Evolutionary conservation across 306 rosid genomes (phyloP).

Genomic region (Acacia crassicarpa): DNA sequence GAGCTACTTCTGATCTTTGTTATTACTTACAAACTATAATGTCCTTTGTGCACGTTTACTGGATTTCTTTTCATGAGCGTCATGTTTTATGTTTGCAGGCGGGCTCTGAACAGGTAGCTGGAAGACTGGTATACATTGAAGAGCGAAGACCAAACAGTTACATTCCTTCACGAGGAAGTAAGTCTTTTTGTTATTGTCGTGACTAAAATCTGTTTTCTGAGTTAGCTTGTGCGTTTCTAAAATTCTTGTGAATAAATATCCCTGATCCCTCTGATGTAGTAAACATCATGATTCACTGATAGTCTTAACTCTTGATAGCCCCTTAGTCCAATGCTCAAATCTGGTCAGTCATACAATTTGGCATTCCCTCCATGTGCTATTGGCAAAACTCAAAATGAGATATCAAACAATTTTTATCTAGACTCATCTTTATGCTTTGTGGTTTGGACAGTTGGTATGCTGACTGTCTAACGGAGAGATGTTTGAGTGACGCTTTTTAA

Average conservation of each 20-base stretch:
- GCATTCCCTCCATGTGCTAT: background rate
- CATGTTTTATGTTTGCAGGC: slow-evolving; percentile 50
- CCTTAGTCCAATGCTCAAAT: background rate
- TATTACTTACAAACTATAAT: background rate
- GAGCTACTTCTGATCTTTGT: background rate
- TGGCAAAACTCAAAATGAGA: background rate
- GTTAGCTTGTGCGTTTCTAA: background rate
- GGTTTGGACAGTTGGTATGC: background rate
- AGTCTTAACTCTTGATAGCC: background rate
- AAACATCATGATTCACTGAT: background rate
- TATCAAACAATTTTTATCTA: background rate
- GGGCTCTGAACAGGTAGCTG: slow-evolving; percentile 73
- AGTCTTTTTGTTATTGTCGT: slow-evolving; percentile 5
- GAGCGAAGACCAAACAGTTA: slow-evolving; percentile 93
- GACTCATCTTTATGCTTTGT: background rate
- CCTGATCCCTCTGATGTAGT: background rate
- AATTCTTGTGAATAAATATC: background rate
- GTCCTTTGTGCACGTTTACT: background rate
- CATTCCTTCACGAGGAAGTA: slow-evolving; percentile 86
- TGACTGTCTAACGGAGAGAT: slow-evolving; percentile 30
- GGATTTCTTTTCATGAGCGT: background rate
- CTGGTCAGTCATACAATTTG: background rate
- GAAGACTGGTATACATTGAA: slow-evolving; percentile 86
- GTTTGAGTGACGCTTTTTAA: background rate
- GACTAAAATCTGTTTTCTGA: background rate